Evolutionary conservation across 116 monocot species (phyloP), one percentile per base, ranked within the genome.

Genomic region (Phalaenopsis hybrid): DNA sequence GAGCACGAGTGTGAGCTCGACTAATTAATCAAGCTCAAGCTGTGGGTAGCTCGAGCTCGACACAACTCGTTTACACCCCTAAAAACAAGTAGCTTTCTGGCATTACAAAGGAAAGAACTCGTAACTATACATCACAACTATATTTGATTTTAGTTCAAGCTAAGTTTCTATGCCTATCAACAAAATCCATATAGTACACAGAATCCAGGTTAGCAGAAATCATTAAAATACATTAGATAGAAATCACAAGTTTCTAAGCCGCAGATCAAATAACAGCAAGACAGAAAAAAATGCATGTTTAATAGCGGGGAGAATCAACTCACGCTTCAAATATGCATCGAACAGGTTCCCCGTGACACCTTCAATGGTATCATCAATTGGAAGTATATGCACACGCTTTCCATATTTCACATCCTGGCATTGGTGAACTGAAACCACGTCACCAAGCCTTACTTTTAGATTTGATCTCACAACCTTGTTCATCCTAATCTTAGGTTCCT

Each of bases 381-480:
- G 93, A 49, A 93, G 81, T 49, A 93, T 85, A 72, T 93, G 93
- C 4, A 93, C 89, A 10, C 93, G 82, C 59, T 90, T 90, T 48
- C 93, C 90, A 82, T 93, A 93, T 73, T 93, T 93, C 41, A 93
- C 93, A 87, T 93, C 91, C 57, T 81, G 88, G 80, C 92, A 92
- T 59, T 90, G 90, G 74, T 93, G 93, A 3, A 93, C 87, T 15
- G 93, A 90, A 67, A 93, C 82, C 20, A 93, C 89, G 61, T 93
- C 93, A 18, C 91, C 91, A 9, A 93, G 86, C 41, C 89, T 83
- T 8, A 91, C 93, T 57, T 91, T 80, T 1, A 93, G 81, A 44
- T 93, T 93, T 67, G 87, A 82, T 57, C 90, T 79, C 20, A 91
- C 89, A 55, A 93, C 90, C 79, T 89, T 91, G 80, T 93, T 93